Percentiles rank a stretch among this genome's conserved stretches.
These are phyloP conservation scores for Orychophragmus violaceus DNA, from an alignment of 345 rosid genomes.

Conservation along the genomic window DNA sequence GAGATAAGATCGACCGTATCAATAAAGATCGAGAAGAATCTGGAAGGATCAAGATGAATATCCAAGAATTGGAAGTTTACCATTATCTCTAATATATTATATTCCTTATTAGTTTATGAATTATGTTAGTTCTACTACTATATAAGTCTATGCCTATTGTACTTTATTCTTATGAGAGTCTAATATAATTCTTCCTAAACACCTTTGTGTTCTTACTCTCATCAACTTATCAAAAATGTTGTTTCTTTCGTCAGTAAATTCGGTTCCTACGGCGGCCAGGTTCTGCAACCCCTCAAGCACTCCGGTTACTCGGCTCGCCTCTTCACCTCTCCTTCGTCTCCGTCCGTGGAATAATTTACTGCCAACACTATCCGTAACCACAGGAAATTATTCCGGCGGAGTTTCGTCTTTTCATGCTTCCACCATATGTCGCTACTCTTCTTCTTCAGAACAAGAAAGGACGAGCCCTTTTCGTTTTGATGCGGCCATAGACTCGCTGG, in stretches of 20 bases:
- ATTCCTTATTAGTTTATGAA: too few relatives aligned
- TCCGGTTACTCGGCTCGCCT: neutral
- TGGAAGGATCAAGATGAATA: too few relatives aligned
- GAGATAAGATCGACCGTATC: too few relatives aligned
- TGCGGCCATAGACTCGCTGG: neutral
- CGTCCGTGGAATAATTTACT: neutral
- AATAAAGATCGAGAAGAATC: too few relatives aligned
- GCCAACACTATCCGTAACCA: neutral
- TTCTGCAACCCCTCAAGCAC: neutral
- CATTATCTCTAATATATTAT: too few relatives aligned
- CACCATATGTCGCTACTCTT: neutral
- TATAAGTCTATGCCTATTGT: too few relatives aligned
- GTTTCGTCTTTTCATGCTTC: neutral
- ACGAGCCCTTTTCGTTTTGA: neutral
- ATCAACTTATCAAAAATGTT: too few relatives aligned
- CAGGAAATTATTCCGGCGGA: neutral
- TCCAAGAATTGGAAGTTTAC: too few relatives aligned
- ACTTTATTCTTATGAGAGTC: too few relatives aligned
- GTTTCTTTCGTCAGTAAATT: neutral
- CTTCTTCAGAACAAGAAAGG: neutral
- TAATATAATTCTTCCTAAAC: too few relatives aligned
- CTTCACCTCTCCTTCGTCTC: neutral
- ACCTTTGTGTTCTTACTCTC: too few relatives aligned
- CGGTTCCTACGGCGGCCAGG: neutral
- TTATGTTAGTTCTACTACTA: too few relatives aligned